Conservation (phyloP, 441 rosid genomes). For the Corymbia calophylla region DNA sequence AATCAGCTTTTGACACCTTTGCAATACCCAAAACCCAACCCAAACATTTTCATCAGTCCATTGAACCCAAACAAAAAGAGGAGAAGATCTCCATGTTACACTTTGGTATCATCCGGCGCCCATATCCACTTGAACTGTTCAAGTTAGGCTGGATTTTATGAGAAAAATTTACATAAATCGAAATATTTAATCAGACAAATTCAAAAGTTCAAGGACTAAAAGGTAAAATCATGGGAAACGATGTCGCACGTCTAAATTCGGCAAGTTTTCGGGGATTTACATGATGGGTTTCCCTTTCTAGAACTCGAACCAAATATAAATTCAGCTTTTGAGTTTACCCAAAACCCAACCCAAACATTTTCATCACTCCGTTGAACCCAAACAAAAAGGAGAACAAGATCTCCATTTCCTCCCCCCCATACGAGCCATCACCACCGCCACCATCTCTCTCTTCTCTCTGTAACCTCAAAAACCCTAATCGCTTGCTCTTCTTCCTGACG, state of each 20-base stretch:
- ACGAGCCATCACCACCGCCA: neutral
- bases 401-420: neutral
- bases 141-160: neutral
- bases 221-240: too few relatives aligned
- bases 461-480: neutral
- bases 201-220: neutral
- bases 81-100: neutral
- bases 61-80: neutral
- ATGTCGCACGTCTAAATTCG: neutral
- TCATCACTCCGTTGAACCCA: neutral
- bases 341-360: neutral
- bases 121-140: accelerated
- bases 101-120: accelerated
- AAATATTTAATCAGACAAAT: neutral
- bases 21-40: neutral
- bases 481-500: neutral
- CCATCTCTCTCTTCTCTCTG: neutral
- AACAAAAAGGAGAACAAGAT: neutral
- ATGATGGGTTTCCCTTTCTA: neutral
- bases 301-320: neutral
- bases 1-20: neutral
- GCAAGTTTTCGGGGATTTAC: neutral
- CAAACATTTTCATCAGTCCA: neutral
- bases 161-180: neutral
- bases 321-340: neutral